phyloP scores from a whole-genome alignment of 2,329 filamentous ascomycete species.

The Elsinoe fawcettii region DNA sequence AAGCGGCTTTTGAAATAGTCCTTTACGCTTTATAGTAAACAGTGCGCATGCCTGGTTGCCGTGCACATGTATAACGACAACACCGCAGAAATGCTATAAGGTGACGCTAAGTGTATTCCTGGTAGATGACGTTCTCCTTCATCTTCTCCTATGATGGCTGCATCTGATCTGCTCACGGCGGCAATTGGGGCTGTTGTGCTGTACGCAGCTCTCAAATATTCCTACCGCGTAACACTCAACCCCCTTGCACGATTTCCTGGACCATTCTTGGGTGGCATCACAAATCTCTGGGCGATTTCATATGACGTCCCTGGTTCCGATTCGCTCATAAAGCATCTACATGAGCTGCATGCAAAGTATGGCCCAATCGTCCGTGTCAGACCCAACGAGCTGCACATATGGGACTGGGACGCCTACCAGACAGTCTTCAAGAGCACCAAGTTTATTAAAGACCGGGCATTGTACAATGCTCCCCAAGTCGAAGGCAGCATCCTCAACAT shows the following conservation, averaged over 20 bases:
- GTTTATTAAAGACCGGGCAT: not conserved
- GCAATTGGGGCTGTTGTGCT: not conserved
- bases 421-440: not conserved
- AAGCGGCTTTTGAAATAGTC: no score
- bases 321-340: not conserved
- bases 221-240: slow-evolving; percentile 14
- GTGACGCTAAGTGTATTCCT: no score
- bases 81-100: no score
- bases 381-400: not conserved
- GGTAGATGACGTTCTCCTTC: no score
- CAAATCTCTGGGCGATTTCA: not conserved
- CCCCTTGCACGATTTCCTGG: slow-evolving; percentile 18
- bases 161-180: not conserved
- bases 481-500: not conserved
- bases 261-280: slow-evolving; percentile 14
- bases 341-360: not conserved
- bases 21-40: not conserved
- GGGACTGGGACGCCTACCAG: not conserved
- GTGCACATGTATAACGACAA: no score
- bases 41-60: not conserved
- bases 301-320: not conserved
- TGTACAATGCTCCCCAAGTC: not conserved
- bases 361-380: not conserved
- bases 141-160: not conserved
- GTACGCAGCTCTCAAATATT: not conserved